Evolutionary conservation across 2,329 filamentous ascomycete genomes (phyloP), one percentile per base, ranked within the genome.

Genomic region (Fulvia fulva): DNA sequence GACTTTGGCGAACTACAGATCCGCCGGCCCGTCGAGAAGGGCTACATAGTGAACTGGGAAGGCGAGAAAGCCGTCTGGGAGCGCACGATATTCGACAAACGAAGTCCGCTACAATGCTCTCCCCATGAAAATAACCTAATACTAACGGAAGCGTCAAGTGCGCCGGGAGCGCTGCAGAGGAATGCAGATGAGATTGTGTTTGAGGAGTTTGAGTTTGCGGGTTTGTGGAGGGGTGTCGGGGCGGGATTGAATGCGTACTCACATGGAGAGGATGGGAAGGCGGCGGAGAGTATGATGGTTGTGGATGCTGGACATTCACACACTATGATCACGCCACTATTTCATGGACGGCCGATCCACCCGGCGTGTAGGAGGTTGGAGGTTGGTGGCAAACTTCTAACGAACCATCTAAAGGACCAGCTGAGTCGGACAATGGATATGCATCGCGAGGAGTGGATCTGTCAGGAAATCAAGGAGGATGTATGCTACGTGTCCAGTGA

Each of bases 161-260:
- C 87, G 3, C 81, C 96, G 56, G 86, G 88, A 0, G 85, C 86
- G 12, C 76, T 99, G 63, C 91, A 97, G 74, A 84, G 87, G 41
- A 94, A 97, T 72, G 91, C 90, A 67, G 94, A 99, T 70, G 93
- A 99, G 77, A 91, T 99, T 70, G 85, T 97, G 1, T 97, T 99
- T 78, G 94, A 99, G 71, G 92, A 97, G 72, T 99, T 94, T 77
- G 90, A 90, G 2, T 99, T 99, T 74, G 84, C 87, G 11, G 88
- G 89, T 65, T 96, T 96, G 75, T 88, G 88, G 64, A 85, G 94
- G 60, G 58, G 46, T 11, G 45, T 60, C n/a, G 64, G 59, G 12
- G 57, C 67, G 1, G 51, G 73, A 2, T 51, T 69, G 45, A 67
- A 68, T 55, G 65, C 67, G 21, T 69, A 66, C 44, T 64, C 65